A percentile compares a stretch with the other conserved stretches of the same genome.
phyloP scores from a whole-genome alignment of 208 protist genomes.

The Leishmania major region DNA sequence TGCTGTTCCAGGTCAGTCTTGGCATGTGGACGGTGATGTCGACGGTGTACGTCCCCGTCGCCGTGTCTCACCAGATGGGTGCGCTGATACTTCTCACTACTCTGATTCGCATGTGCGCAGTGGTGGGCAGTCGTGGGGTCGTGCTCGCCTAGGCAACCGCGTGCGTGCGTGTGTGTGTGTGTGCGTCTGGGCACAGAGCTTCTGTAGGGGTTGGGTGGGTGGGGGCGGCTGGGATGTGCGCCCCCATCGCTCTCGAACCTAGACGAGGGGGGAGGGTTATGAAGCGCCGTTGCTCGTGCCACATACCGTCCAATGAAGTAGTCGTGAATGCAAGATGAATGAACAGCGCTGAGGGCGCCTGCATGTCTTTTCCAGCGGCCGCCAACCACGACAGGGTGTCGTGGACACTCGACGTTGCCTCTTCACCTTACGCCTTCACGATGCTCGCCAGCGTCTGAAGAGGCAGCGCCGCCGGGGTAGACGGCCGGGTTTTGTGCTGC shows the following conservation, averaged over 20 bases:
- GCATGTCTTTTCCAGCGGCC: neutral
- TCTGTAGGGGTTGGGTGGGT: neutral
- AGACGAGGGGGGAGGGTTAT: neutral
- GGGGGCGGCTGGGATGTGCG: no score
- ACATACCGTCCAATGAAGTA: neutral
- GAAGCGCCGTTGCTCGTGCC: neutral
- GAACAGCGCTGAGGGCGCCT: neutral
- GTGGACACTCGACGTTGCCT: neutral
- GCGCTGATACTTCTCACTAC: conserved; percentile 81
- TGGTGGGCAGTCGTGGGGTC: conserved; percentile 66
- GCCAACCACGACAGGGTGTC: neutral
- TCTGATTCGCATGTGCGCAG: conserved; percentile 75
- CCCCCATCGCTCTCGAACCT: neutral
- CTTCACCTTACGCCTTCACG: neutral
- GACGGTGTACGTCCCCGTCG: conserved; percentile 90
- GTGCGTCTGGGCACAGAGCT: neutral
- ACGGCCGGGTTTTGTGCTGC: neutral
- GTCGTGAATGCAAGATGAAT: neutral
- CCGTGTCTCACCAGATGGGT: conserved; percentile 86
- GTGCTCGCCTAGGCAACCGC: conserved; percentile 32
- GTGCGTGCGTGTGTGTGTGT: neutral
- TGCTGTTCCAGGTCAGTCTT: conserved; percentile 83
- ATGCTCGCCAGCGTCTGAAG: neutral
- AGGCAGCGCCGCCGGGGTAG: neutral
- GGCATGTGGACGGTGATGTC: conserved; percentile 94